phyloP scores from a whole-genome alignment of 2,329 filamentous ascomycete species.

The Colletotrichum sp. region DNA sequence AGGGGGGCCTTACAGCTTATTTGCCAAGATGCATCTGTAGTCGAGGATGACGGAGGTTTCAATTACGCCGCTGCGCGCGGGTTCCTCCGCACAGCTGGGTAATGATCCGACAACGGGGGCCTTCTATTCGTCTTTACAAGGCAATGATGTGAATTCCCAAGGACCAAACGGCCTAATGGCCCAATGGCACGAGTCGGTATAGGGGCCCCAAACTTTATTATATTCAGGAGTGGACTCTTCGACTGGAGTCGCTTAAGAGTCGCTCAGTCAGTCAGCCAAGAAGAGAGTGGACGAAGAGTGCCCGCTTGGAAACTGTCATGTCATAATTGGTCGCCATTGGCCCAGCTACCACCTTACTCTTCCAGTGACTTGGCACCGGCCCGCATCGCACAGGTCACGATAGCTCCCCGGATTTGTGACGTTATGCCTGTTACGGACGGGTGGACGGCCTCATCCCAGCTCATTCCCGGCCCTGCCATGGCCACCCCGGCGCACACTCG shows the following conservation, averaged over 20 bases:
- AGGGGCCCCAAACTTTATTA: background rate
- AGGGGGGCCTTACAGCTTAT: background rate
- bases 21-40: background rate
- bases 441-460: background rate
- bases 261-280: background rate
- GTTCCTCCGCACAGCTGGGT: background rate
- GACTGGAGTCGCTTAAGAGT: background rate
- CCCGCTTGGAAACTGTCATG: background rate
- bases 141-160: background rate
- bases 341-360: constrained; percentile 11
- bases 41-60: constrained; percentile 3
- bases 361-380: constrained; percentile 6
- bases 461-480: background rate
- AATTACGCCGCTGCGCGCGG: constrained; percentile 11
- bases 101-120: background rate
- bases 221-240: background rate
- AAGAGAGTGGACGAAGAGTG: background rate
- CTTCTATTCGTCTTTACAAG: background rate
- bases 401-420: constrained; percentile 5
- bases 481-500: background rate
- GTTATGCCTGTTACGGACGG: background rate
- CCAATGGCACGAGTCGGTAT: background rate
- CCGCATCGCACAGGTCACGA: background rate
- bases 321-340: background rate
- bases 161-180: background rate